These are phyloP conservation scores for Ophiosphaerella narmari DNA, from an alignment of 2,329 filamentous ascomycete species.

Conservation along the genomic window DNA sequence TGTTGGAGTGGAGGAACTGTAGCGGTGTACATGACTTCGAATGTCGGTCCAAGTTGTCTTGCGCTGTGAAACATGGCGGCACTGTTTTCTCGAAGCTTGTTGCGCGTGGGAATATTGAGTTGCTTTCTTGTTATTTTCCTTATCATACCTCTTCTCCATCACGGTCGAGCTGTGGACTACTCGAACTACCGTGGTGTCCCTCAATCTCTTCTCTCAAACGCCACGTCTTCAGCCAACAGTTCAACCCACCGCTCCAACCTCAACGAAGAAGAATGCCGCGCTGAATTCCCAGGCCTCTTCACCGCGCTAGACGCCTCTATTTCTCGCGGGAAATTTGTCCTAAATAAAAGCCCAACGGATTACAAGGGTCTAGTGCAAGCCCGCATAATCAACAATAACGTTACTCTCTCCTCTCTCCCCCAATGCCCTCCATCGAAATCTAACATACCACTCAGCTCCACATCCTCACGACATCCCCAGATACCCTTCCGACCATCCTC, in stretches of 20 bases:
- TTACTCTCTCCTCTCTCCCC: background rate
- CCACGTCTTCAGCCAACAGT: background rate
- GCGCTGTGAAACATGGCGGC: too few species aligned
- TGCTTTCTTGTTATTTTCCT: too few species aligned
- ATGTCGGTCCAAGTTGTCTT: background rate
- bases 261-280: slow-evolving; percentile 14
- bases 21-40: background rate
- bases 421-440: background rate
- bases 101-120: too few species aligned
- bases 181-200: too few species aligned
- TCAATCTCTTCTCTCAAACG: background rate
- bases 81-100: too few species aligned
- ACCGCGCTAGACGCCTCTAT: slow-evolving; percentile 6
- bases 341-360: slow-evolving; percentile 12
- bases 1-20: background rate
- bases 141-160: too few species aligned
- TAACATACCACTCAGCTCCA: slow-evolving; percentile 13
- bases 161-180: too few species aligned
- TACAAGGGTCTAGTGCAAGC: slow-evolving; percentile 26
- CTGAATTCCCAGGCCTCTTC: slow-evolving; percentile 8
- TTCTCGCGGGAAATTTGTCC: slow-evolving; percentile 8
- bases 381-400: slow-evolving; percentile 16
- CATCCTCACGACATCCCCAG: slow-evolving; percentile 16
- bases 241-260: slow-evolving; percentile 5
- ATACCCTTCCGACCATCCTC: slow-evolving; percentile 12